Evolutionary conservation across 148 eudicot genomes (phyloP).

Genomic region (Fallopia convolvulus): DNA sequence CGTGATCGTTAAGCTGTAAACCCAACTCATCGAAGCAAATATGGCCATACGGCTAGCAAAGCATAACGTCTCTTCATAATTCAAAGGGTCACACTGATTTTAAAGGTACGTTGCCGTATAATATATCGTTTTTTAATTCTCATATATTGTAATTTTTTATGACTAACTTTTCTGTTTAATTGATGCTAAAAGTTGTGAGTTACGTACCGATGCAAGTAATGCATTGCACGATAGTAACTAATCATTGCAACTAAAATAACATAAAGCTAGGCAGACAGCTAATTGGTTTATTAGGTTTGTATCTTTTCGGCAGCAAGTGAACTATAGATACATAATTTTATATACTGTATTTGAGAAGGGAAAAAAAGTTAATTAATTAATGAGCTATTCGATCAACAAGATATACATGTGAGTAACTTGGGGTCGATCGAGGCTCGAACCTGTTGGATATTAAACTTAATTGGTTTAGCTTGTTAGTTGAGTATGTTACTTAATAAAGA

Average conservation of each 20-base stretch:
- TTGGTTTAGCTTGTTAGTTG: too few relatives aligned
- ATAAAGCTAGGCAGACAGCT: not conserved
- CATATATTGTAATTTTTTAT: not conserved
- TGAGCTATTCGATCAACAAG: too few relatives aligned
- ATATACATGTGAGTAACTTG: too few relatives aligned
- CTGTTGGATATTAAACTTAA: too few relatives aligned
- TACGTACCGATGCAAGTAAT: not conserved
- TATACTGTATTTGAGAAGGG: too few relatives aligned
- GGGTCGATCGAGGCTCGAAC: too few relatives aligned
- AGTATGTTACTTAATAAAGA: too few relatives aligned
- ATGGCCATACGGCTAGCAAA: not conserved
- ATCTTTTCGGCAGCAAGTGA: too few relatives aligned
- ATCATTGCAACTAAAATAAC: too few relatives aligned
- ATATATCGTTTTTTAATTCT: not conserved
- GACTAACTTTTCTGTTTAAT: not conserved
- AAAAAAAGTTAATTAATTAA: too few relatives aligned
- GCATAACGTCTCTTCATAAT: constrained; percentile 1
- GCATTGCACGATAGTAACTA: not conserved
- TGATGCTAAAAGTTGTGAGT: not conserved
- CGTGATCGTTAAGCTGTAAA: not conserved
- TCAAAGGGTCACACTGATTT: constrained; percentile 4
- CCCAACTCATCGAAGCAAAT: not conserved
- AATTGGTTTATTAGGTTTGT: too few relatives aligned
- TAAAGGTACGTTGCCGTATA: not conserved
- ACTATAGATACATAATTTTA: too few relatives aligned